Percentiles rank a stretch among this genome's conserved stretches.
Evolutionary conservation across 805 yeast genomes (phyloP).

Genomic region (Starmerella sp.): DNA sequence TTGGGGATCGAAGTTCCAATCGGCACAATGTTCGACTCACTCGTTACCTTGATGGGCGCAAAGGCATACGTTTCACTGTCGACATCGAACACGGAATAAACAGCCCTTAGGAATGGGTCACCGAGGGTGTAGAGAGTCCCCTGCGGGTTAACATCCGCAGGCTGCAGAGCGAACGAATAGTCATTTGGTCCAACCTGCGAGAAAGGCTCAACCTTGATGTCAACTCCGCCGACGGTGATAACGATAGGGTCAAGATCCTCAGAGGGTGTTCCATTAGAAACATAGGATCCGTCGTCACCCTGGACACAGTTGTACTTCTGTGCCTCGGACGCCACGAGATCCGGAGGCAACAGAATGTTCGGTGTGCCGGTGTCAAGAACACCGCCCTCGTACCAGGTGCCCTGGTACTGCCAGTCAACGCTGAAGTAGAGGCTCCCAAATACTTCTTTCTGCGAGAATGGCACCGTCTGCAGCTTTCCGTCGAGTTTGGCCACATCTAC

Average conservation of each 20-base stretch:
- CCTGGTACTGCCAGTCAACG: not conserved
- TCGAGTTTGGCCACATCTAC: slow-evolving; percentile 33
- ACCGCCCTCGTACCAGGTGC: slow-evolving; percentile 5
- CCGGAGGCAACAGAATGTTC: slow-evolving; percentile 35
- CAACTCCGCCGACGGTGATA: slow-evolving; percentile 14
- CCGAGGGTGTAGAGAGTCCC: slow-evolving; percentile 24
- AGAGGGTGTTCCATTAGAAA: not conserved
- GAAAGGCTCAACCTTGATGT: slow-evolving; percentile 14
- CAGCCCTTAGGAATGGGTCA: slow-evolving; percentile 46
- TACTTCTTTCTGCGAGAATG: slow-evolving; percentile 9
- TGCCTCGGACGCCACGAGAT: not conserved
- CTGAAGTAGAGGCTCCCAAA: not conserved
- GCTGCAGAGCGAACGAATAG: not conserved
- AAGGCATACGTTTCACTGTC: slow-evolving; percentile 46
- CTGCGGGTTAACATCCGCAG: not conserved
- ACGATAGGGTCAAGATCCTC: not conserved
- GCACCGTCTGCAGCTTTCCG: slow-evolving; percentile 29
- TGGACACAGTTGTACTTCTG: not conserved
- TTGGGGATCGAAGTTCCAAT: slow-evolving; percentile 6
- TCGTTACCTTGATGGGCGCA: slow-evolving; percentile 30
- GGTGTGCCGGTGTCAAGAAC: slow-evolving; percentile 46
- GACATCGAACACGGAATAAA: slow-evolving; percentile 56
- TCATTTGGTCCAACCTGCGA: slow-evolving; percentile 8
- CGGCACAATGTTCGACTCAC: not conserved
- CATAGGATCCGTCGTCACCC: not conserved